Evolutionary conservation across 106 monocot species (phyloP).

Genomic region (Xerophyta viscosa): DNA sequence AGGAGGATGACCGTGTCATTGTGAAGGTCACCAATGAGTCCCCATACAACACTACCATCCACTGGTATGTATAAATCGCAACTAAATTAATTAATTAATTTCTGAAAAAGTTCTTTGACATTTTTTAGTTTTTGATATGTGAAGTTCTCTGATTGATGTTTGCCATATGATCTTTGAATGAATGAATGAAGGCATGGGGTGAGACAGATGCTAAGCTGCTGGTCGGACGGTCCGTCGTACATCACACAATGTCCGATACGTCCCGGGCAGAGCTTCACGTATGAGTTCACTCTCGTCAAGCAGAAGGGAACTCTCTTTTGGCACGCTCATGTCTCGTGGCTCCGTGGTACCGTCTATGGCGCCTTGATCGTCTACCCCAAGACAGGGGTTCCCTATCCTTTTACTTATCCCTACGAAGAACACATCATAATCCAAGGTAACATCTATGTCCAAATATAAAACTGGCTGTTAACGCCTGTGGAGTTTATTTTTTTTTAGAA

Average conservation of each 20-base stretch:
- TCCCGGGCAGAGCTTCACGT: constrained; percentile 12
- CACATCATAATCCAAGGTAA: constrained; percentile 17
- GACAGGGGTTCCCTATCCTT: constrained; percentile 35
- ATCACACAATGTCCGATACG: constrained; percentile 30
- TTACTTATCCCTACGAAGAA: constrained; percentile 29
- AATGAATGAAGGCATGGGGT: constrained; percentile 41
- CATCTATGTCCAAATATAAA: background rate
- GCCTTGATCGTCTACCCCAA: constrained; percentile 36
- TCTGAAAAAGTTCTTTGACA: no score
- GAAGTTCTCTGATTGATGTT: no score
- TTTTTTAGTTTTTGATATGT: no score
- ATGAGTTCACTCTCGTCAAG: constrained; percentile 23
- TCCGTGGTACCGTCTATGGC: constrained; percentile 34
- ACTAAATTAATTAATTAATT: no score
- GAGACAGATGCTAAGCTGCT: constrained; percentile 14
- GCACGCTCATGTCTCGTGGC: constrained; percentile 46
- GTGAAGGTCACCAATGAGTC: constrained; percentile 42
- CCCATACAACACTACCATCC: constrained; percentile 35
- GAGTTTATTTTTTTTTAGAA: no score
- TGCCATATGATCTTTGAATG: no score
- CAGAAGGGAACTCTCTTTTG: constrained; percentile 34
- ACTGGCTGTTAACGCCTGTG: no score
- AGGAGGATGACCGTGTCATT: constrained; percentile 43
- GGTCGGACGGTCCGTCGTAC: constrained; percentile 26
- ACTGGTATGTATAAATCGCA: no score